Conservation (phyloP, 768 basidiomycete genomes). For the Panaeolus papilionaceus region DNA sequence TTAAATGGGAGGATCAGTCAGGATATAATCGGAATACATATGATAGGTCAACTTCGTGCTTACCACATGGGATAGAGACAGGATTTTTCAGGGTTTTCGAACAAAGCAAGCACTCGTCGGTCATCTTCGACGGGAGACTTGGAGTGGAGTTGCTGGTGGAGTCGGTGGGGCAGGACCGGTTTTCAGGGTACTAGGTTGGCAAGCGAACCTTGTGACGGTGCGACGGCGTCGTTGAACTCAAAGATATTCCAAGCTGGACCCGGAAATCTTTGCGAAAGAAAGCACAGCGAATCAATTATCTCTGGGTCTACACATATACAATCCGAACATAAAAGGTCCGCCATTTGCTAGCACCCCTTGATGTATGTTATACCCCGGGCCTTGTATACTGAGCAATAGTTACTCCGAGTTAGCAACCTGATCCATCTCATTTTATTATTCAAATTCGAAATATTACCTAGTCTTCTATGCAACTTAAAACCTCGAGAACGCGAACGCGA, state of each 20-base stretch:
- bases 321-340: neutral
- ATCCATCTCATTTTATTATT: too few relatives aligned
- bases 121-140: neutral
- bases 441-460: too few relatives aligned
- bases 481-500: neutral
- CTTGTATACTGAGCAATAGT: neutral
- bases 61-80: conserved; percentile 68
- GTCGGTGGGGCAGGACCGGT: neutral
- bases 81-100: conserved; percentile 58
- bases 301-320: neutral
- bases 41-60: conserved; percentile 23
- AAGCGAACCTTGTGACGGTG: neutral
- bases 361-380: neutral
- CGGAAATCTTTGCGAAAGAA: neutral
- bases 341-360: neutral
- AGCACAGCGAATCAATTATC: neutral
- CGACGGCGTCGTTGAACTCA: neutral
- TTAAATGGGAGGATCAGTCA: neutral
- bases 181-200: neutral
- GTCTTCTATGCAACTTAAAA: too few relatives aligned
- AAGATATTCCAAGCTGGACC: neutral
- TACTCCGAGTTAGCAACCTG: neutral
- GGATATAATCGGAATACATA: neutral
- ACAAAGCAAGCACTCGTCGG: conserved; percentile 58
- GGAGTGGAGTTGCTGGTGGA: neutral